These are phyloP conservation scores for Fusarium armeniacum DNA, from an alignment of 2,329 filamentous ascomycete genomes.

Conservation along the genomic window DNA sequence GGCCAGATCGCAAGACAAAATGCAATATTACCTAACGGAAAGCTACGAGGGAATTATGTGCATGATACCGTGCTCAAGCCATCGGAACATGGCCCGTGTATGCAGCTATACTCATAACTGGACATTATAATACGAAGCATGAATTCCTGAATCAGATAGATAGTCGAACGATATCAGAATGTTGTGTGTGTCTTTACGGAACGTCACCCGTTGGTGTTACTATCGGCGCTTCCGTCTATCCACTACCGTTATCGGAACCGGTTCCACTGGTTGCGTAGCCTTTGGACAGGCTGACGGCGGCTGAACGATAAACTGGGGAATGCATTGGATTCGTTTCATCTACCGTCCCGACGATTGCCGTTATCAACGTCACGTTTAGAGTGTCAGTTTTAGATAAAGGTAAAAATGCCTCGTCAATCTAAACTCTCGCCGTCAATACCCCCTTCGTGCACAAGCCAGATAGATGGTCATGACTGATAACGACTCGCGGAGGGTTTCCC, in stretches of 20 bases:
- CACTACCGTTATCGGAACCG: conserved; percentile 8
- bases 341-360: conserved; percentile 12
- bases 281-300: neutral
- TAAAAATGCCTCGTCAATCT: conserved; percentile 11
- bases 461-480: neutral
- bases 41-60: neutral
- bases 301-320: neutral
- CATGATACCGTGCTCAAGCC: conserved; percentile 9
- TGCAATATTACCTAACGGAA: neutral
- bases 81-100: conserved; percentile 6
- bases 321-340: neutral
- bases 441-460: neutral
- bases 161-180: neutral
- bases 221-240: neutral
- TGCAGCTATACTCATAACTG: conserved; percentile 1
- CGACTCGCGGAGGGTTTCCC: conserved; percentile 20
- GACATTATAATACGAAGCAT: conserved; percentile 10
- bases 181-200: neutral
- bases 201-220: conserved; percentile 1
- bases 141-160: conserved; percentile 4
- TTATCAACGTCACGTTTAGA: conserved; percentile 8
- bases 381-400: neutral
- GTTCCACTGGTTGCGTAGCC: conserved; percentile 2
- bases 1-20: neutral
- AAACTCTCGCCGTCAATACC: conserved; percentile 2